phyloP scores from a whole-genome alignment of 805 yeast species.

The Candida gorgasii region DNA sequence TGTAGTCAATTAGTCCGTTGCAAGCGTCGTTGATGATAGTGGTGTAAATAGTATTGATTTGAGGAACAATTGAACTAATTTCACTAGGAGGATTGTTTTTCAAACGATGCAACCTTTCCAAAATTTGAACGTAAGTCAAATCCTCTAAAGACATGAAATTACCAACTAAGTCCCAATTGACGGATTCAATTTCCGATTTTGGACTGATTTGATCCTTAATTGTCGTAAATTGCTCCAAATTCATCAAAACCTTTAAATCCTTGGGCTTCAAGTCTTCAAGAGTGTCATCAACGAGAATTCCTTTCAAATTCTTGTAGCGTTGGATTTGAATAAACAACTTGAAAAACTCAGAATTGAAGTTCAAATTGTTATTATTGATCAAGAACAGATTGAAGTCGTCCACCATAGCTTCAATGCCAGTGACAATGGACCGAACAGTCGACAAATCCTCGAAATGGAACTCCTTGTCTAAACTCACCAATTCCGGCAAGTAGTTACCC shows the following conservation, averaged over 20 bases:
- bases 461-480: constrained; percentile 22
- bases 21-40: constrained; percentile 9
- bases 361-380: constrained; percentile 12
- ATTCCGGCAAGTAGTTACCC: constrained; percentile 19
- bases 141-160: constrained; percentile 2
- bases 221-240: too few species aligned
- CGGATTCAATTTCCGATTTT: too few species aligned
- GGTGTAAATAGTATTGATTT: constrained; percentile 1
- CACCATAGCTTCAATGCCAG: constrained; percentile 19
- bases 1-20: constrained; percentile 14
- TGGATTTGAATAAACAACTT: constrained; percentile 24
- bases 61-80: neutral
- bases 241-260: constrained; percentile 7
- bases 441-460: constrained; percentile 19
- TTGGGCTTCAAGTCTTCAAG: constrained; percentile 7
- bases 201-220: too few species aligned
- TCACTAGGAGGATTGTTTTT: too few species aligned
- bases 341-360: constrained; percentile 18
- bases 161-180: neutral
- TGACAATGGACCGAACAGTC: constrained; percentile 19
- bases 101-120: constrained; percentile 7
- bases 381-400: constrained; percentile 20
- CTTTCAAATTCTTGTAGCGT: constrained; percentile 23
- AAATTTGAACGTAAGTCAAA: constrained; percentile 5
- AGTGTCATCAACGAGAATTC: constrained; percentile 17